Conservation (phyloP, 129 eudicot genomes). For the Flaveria trinervia region DNA sequence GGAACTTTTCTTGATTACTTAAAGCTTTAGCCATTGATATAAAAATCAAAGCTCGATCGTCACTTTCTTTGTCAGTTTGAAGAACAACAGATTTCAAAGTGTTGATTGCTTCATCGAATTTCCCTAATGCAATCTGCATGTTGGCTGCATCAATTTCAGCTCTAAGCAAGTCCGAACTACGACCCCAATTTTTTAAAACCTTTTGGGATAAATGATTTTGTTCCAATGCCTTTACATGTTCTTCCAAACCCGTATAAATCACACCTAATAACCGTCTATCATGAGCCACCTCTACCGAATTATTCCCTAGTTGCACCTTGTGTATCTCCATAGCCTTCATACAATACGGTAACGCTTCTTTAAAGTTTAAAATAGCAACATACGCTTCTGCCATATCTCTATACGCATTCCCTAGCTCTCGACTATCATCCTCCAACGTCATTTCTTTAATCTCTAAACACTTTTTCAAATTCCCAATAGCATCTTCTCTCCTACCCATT, state of each 20-base stretch:
- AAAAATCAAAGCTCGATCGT: constrained; percentile 74
- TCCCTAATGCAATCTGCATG: constrained; percentile 88
- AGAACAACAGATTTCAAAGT: constrained; percentile 64
- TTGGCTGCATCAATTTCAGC: constrained; percentile 93
- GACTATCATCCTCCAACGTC: constrained; percentile 62
- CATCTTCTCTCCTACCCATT: constrained; percentile 94
- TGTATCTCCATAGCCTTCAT: constrained; percentile 72
- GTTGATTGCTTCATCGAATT: constrained; percentile 68
- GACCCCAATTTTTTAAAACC: constrained; percentile 88
- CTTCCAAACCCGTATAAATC: constrained; percentile 81
- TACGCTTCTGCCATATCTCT: constrained; percentile 78
- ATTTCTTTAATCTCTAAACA: constrained; percentile 76
- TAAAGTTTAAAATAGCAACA: constrained; percentile 70
- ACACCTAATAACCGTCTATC: constrained; percentile 83
- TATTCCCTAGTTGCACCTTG: constrained; percentile 54
- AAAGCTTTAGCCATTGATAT: constrained; percentile 88
- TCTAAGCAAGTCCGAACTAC: constrained; percentile 62
- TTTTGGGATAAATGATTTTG: constrained; percentile 79
- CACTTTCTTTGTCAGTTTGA: constrained; percentile 77
- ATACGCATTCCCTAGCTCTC: constrained; percentile 73
- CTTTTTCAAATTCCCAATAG: constrained; percentile 56
- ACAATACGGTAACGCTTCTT: constrained; percentile 79
- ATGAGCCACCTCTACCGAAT: constrained; percentile 87
- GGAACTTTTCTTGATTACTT: constrained; percentile 64
- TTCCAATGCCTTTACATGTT: constrained; percentile 78